These are phyloP conservation scores for Colletotrichum liriopes DNA, from an alignment of 2,329 filamentous ascomycete species.

Conservation along the genomic window DNA sequence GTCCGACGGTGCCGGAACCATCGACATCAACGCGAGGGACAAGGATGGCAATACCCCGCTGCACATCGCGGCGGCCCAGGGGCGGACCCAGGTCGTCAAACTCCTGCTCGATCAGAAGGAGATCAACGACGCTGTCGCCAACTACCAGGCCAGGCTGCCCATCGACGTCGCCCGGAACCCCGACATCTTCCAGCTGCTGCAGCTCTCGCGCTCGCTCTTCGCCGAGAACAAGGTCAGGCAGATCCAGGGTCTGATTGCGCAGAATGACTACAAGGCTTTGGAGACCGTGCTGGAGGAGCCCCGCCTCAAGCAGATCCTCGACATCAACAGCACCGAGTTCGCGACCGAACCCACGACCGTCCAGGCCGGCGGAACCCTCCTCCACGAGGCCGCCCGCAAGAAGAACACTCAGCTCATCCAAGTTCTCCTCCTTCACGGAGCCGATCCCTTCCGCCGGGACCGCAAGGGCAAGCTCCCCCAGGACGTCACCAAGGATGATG, in stretches of 20 bases:
- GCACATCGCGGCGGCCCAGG: slow-evolving; percentile 88
- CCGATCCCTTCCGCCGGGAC: slow-evolving; percentile 95
- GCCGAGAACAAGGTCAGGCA: slow-evolving; percentile 88
- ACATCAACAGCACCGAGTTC: slow-evolving; percentile 93
- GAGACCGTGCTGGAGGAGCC: slow-evolving; percentile 88
- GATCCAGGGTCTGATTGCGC: slow-evolving; percentile 83
- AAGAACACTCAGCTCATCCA: slow-evolving; percentile 91
- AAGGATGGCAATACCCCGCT: slow-evolving; percentile 95
- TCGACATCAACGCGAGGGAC: slow-evolving; percentile 92
- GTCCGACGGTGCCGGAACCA: slow-evolving; percentile 75
- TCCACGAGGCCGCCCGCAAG: slow-evolving; percentile 93
- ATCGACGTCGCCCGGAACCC: slow-evolving; percentile 92
- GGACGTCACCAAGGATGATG: slow-evolving; percentile 95
- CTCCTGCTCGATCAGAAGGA: slow-evolving; percentile 85
- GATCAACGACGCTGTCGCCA: slow-evolving; percentile 91
- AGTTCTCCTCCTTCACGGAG: slow-evolving; percentile 91
- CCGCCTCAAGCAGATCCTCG: slow-evolving; percentile 86
- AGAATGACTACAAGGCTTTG: slow-evolving; percentile 82
- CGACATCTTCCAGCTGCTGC: slow-evolving; percentile 95
- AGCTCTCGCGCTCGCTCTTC: slow-evolving; percentile 90
- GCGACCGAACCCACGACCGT: slow-evolving; percentile 84
- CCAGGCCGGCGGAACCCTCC: slow-evolving; percentile 88
- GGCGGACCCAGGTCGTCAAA: slow-evolving; percentile 84
- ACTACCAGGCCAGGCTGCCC: slow-evolving; percentile 87
- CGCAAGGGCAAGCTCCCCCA: slow-evolving; percentile 96